These are phyloP conservation scores for Phytophthora meadii DNA, from an alignment of 352 stramenopile genomes.

Conservation along the genomic window DNA sequence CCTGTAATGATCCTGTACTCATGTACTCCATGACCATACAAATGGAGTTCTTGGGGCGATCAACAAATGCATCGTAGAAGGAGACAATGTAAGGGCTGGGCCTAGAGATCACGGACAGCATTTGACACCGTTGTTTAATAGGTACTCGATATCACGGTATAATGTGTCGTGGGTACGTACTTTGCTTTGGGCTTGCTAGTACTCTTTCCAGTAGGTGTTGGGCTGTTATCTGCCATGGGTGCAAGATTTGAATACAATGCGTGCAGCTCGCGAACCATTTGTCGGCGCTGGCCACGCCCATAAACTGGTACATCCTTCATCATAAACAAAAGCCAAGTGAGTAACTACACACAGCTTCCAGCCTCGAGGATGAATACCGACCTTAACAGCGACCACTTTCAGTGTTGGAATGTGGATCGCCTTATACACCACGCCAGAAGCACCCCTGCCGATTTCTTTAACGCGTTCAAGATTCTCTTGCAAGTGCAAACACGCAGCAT, in stretches of 20 bases:
- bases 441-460: constrained; percentile 77
- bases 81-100: constrained; percentile 91
- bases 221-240: constrained; percentile 64
- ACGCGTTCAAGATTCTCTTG: constrained; percentile 88
- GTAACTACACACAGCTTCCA: constrained; percentile 1
- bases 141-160: background rate
- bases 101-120: constrained; percentile 35
- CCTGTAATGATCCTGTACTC: constrained; percentile 90
- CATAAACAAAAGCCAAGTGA: constrained; percentile 15
- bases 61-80: constrained; percentile 94
- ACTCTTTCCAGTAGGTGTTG: constrained; percentile 24
- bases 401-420: constrained; percentile 91
- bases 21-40: constrained; percentile 95
- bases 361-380: constrained; percentile 24
- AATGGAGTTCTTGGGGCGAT: constrained; percentile 88
- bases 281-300: constrained; percentile 77
- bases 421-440: constrained; percentile 90
- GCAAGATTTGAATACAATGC: constrained; percentile 91
- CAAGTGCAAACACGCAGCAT: constrained; percentile 75
- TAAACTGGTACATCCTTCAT: constrained; percentile 86
- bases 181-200: constrained; percentile 46
- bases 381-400: constrained; percentile 92
- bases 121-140: background rate
- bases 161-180: constrained; percentile 31
- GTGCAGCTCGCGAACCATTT: constrained; percentile 92